These are phyloP conservation scores for Melanomma pulvis-pyrius DNA, from an alignment of 495 filamentous ascomycete genomes.

Conservation along the genomic window DNA sequence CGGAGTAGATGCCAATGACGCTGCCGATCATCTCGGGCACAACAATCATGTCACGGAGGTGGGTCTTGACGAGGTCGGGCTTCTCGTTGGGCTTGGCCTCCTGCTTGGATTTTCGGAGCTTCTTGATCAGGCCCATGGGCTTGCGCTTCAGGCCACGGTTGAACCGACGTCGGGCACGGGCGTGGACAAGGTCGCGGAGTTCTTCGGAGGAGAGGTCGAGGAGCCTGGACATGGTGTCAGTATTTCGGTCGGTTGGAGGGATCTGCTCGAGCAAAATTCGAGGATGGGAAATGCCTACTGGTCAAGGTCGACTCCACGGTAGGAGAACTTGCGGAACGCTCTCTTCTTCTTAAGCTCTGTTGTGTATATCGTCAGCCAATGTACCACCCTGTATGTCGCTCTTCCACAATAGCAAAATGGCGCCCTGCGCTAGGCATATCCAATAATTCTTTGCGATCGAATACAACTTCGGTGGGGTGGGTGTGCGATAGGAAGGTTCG, in stretches of 20 bases:
- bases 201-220: constrained; percentile 98
- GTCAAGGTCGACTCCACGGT: constrained; percentile 98
- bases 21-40: constrained; percentile 99
- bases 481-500: background rate
- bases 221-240: constrained; percentile 60
- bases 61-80: constrained; percentile 97
- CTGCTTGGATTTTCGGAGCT: constrained; percentile 99
- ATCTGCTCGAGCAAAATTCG: background rate
- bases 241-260: constrained; percentile 1
- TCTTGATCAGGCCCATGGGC: constrained; percentile 99
- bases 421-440: background rate
- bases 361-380: constrained; percentile 48
- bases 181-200: constrained; percentile 98
- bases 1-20: constrained; percentile 98
- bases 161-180: constrained; percentile 96
- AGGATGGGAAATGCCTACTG: constrained; percentile 66
- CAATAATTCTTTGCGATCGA: background rate
- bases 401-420: background rate
- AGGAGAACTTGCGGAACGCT: constrained; percentile 99
- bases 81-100: constrained; percentile 99
- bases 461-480: background rate
- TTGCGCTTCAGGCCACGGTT: constrained; percentile 99
- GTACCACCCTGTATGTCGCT: background rate
- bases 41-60: constrained; percentile 98
- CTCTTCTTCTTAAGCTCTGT: constrained; percentile 97